Conservation (phyloP, 805 yeast species). For the Metschnikowia lachancei region DNA sequence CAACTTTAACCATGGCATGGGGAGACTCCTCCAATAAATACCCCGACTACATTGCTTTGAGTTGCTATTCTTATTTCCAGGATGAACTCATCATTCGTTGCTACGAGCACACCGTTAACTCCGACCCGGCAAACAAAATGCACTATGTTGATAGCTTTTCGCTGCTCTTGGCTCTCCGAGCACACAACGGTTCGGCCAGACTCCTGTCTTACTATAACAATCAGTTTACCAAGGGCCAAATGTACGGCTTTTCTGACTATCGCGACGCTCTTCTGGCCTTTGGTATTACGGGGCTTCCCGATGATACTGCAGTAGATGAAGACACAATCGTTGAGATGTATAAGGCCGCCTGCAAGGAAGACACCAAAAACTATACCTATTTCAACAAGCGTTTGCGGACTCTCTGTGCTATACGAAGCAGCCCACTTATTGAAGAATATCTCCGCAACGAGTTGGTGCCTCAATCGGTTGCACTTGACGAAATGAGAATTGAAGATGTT, state of each 20-base stretch:
- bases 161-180: conserved; percentile 21
- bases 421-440: conserved; percentile 22
- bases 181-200: conserved; percentile 19
- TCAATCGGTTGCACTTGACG: conserved; percentile 31
- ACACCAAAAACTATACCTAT: conserved; percentile 37
- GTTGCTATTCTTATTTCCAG: conserved; percentile 31
- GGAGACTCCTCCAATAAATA: conserved; percentile 24
- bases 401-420: conserved; percentile 28
- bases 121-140: conserved; percentile 33
- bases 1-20: conserved; percentile 25
- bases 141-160: conserved; percentile 40
- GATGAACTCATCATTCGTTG: conserved; percentile 43
- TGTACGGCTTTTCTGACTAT: conserved; percentile 37
- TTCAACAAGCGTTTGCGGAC: conserved; percentile 30
- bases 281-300: conserved; percentile 25
- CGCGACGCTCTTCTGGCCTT: conserved; percentile 29
- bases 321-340: conserved; percentile 37
- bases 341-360: conserved; percentile 27
- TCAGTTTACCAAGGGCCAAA: conserved; percentile 26
- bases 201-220: conserved; percentile 31
- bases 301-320: conserved; percentile 28
- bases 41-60: conserved; percentile 31
- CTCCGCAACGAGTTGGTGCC: conserved; percentile 36
- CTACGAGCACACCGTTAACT: conserved; percentile 36
- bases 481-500: conserved; percentile 39